Evolutionary conservation across 768 basidiomycete genomes (phyloP).

Genomic region (Hypsizygus marmoreus): DNA sequence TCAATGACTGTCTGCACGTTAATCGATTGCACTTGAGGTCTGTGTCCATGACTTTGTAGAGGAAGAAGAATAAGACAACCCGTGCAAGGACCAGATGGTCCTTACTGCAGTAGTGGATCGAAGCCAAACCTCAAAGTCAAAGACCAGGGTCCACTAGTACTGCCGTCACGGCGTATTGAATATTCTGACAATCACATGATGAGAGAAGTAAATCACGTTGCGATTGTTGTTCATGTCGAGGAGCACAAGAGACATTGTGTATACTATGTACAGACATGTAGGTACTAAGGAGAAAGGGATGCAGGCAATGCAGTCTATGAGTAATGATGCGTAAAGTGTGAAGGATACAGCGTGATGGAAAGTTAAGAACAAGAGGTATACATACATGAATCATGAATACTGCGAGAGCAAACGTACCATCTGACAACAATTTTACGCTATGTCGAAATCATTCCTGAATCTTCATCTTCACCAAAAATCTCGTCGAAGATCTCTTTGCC

Average conservation of each 20-base stretch:
- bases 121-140: no score
- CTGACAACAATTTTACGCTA: constrained; percentile 28
- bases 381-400: constrained; percentile 10
- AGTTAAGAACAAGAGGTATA: constrained; percentile 15
- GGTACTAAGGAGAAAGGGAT: neutral
- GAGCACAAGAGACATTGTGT: neutral
- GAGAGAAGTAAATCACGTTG: constrained; percentile 3
- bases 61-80: constrained; percentile 2
- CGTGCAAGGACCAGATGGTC: neutral
- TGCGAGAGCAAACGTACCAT: constrained; percentile 7
- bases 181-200: constrained; percentile 8
- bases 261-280: neutral
- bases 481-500: constrained; percentile 82
- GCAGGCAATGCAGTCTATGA: constrained; percentile 4
- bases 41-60: constrained; percentile 55
- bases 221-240: no score
- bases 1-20: constrained; percentile 65
- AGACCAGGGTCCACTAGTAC: no score
- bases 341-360: constrained; percentile 14
- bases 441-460: constrained; percentile 77
- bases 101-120: no score
- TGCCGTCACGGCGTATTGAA: no score
- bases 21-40: constrained; percentile 81
- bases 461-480: constrained; percentile 68
- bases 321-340: constrained; percentile 15